Evolutionary conservation across 192 early-diverging fungal species (phyloP).

Genomic region (Pilobolus umbonatus): DNA sequence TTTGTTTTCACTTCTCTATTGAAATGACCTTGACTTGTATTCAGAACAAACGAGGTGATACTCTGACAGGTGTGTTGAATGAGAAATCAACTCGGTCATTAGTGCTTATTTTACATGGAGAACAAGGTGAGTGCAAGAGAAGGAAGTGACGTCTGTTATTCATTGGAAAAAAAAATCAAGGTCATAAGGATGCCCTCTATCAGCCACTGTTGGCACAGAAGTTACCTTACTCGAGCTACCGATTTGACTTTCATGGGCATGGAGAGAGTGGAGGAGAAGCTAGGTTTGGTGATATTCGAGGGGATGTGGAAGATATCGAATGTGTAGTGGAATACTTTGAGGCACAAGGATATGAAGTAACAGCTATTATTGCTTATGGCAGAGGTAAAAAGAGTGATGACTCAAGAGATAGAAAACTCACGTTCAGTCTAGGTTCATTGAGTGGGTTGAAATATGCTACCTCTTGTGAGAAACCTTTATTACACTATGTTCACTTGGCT

Average conservation of each 20-base stretch:
- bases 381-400: constrained; percentile 14
- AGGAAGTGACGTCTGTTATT: neutral
- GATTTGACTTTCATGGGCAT: constrained; percentile 38
- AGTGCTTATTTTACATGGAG: constrained; percentile 28
- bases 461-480: constrained; percentile 24
- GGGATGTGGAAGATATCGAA: constrained; percentile 19
- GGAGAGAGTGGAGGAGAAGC: constrained; percentile 31
- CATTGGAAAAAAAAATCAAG: neutral
- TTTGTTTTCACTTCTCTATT: constrained; percentile 1
- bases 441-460: constrained; percentile 32
- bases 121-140: constrained; percentile 10
- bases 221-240: constrained; percentile 32
- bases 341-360: constrained; percentile 23
- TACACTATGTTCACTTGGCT: constrained; percentile 28
- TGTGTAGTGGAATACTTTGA: constrained; percentile 21
- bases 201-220: constrained; percentile 30
- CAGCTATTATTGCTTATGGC: constrained; percentile 22
- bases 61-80: constrained; percentile 26
- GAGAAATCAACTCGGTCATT: constrained; percentile 10
- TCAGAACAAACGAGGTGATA: constrained; percentile 14
- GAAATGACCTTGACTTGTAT: constrained; percentile 22
- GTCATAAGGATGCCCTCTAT: constrained; percentile 34
- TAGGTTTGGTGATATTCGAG: constrained; percentile 16
- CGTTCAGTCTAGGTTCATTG: constrained; percentile 30
- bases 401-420: neutral